These are phyloP conservation scores for Auricularia sp. DNA, from an alignment of 768 basidiomycete species.

Conservation along the genomic window DNA sequence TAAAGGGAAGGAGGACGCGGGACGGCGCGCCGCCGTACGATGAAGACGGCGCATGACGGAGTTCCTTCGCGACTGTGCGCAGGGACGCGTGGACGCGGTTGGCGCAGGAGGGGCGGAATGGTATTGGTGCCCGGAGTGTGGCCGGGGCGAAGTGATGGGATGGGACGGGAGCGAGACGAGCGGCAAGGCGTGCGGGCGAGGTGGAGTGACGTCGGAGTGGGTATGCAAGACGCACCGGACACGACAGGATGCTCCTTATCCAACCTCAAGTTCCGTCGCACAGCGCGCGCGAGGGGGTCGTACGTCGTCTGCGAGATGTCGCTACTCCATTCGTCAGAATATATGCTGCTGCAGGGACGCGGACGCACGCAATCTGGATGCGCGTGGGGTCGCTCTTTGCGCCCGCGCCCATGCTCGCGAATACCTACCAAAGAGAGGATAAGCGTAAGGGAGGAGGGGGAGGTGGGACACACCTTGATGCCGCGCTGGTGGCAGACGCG, in stretches of 20 bases:
- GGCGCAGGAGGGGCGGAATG: too few species aligned
- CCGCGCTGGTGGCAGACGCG: constrained; percentile 72
- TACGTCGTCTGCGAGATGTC: constrained; percentile 90
- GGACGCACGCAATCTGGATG: constrained; percentile 54
- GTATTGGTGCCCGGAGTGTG: too few species aligned
- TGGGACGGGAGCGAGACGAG: too few species aligned
- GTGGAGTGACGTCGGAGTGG: too few species aligned
- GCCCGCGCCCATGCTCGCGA: constrained; percentile 95
- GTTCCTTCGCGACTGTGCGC: not conserved
- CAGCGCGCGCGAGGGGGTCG: constrained; percentile 88
- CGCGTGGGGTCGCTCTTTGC: constrained; percentile 92
- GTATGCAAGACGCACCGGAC: constrained; percentile 9
- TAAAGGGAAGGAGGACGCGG: too few species aligned
- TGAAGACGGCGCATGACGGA: not conserved
- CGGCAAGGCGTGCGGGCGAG: too few species aligned
- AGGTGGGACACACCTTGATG: constrained; percentile 50
- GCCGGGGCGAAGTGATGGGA: too few species aligned
- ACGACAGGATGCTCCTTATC: constrained; percentile 20
- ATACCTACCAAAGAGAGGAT: constrained; percentile 42
- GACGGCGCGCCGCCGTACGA: too few species aligned
- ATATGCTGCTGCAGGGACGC: too few species aligned
- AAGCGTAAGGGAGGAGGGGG: not conserved
- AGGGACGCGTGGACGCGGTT: too few species aligned
- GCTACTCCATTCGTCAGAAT: constrained; percentile 21
- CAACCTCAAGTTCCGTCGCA: constrained; percentile 46